Base-by-base conservation (phyloP, 164 flowering plant species). In the Magnolia kwangsiensis region DNA sequence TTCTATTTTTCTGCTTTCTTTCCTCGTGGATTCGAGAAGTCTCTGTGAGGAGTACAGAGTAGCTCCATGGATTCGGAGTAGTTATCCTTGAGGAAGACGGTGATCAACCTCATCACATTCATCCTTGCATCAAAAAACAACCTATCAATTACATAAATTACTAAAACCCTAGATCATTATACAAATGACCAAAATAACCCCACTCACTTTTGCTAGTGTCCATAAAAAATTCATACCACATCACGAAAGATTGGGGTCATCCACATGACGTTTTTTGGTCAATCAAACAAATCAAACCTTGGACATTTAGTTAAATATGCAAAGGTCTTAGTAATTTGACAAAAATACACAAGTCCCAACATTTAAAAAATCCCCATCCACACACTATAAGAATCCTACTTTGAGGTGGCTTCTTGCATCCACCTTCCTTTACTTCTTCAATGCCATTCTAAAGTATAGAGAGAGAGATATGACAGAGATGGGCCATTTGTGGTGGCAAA, bases 401-500 rank as follows among this genome's bases (percentile, higher is more conserved):
- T 55, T 55, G 61, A 19, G 18, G 61, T 13, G 61, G 61, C 61
- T 55, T 11, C 13, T 55, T 11, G 61, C 61, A 55, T 55, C 18
- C 61, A 55, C 18, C 61, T 55, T 16, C 61, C 18, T 11, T 16
- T 11, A 11, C 61, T 8, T 2, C 61, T 55, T 55, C 61, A 3
- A 11, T 16, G 14, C 61, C 61, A 55, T 55, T 55, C 18, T 16
- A 8, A 55, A 55, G 61, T 55, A 11, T 3, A 11, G 13, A 55
- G 61, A 71, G 27, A 9, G 51, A 72, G 69, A 73, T 49, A 78
- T 80, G 81, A 72, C 65, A 65, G 81, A 80, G 49, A 80, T 83
- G 80, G 77, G 85, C 74, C 75, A 79, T n/a, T 73, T 78, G 29
- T 78, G 84, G 81, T 78, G 80, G 84, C 74, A 66, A 61, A 85